Evolutionary conservation across 805 yeast species (phyloP), one percentile per base, ranked within the genome.

Genomic region (Sugiyamaella americana): DNA sequence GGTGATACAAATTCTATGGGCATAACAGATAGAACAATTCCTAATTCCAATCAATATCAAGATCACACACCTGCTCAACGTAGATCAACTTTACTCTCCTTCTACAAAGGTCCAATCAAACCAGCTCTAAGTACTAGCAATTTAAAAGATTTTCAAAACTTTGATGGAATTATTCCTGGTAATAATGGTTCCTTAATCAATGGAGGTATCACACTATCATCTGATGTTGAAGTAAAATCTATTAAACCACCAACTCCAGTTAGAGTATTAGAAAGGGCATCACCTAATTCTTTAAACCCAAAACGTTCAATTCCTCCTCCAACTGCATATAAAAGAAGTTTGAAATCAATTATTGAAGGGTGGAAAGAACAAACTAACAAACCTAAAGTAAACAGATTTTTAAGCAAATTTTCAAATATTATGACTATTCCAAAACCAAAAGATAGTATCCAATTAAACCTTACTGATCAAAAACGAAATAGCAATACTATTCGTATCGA

Each of bases 141-240:
- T 10, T 17, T 35, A 11, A 35, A 35, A 35, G 37, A 11, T 5
- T 18, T 6, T 10, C 11, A 29, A 11, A 29, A 29, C 34, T 11
- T 11, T 11, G 37, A 41, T 47, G 19, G 30, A 44, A 30, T 22
- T 21, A 16, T 30, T 34, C 44, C 39, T 21, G 29, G 26, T 35
- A 4, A 20, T 3, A 37, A 37, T 3, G 59, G 61, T 16, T 6
- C 20, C 18, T 21, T 35, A 8, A 54, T 61, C 23, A 38, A 49
- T 13, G 66, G 66, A 20, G 59, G 59, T 10, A 48, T 62, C 17
- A 20, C 48, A 16, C 30, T 53, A 37, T 51, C 52, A n/a, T 38
- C 40, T 6, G 51, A 47, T 35, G 53, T 51, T 21, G 51, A 51
- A 22, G 55, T 53, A 26, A 43, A 36, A n/a, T 16, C 18, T n/a